Base-by-base conservation (phyloP, 495 filamentous ascomycete species). In the Achaetomiella virescens region DNA sequence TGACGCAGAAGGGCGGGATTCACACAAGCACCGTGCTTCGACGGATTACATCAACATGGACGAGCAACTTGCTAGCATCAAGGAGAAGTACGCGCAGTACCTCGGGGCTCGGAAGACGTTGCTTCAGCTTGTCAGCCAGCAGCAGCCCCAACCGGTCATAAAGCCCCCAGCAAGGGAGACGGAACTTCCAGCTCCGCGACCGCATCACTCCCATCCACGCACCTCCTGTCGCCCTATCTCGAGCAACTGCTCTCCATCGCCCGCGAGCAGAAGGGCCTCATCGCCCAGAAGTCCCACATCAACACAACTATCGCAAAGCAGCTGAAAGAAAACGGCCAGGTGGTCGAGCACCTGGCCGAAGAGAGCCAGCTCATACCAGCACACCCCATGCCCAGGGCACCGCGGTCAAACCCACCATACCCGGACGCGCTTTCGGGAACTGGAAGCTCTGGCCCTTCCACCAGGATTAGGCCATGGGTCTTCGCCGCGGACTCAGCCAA, bases 291-390 rank as follows among this genome's bases (percentile, higher is more conserved):
- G 45, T 78, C 81, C 6, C 83, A 87, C 61, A 61, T 89, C 42
- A 75, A 80, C 35, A 74, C 71, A 10, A 64, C 78, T 25, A 72
- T 90, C 15, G 65, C 76, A 3, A 83, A 80, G 59, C 82, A 87
- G 52, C 76, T 82, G 48, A 75, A 77, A 18, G 82, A 82, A 2
- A 76, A 77, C 9, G 72, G 77, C 37, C 78, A 82, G 52, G 65
- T 69, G 0, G 69, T 89, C 11, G 78, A 81, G 46, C 84, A 82
- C 31, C 68, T 89, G 1, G 74, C 76, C 12, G 82, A 88, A 33
- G 86, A 90, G 58, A 87, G 84, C 60, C 84, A 88, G 52, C 74
- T 90, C 5, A 76, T 89, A 1, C 83, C 81, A 0, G 74, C 78
- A 37, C 82, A 86, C 52, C 83, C 85, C 1, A 65, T 81, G 42